These are phyloP conservation scores for Neonectria faginata DNA, from an alignment of 2,329 filamentous ascomycete genomes.

Conservation along the genomic window DNA sequence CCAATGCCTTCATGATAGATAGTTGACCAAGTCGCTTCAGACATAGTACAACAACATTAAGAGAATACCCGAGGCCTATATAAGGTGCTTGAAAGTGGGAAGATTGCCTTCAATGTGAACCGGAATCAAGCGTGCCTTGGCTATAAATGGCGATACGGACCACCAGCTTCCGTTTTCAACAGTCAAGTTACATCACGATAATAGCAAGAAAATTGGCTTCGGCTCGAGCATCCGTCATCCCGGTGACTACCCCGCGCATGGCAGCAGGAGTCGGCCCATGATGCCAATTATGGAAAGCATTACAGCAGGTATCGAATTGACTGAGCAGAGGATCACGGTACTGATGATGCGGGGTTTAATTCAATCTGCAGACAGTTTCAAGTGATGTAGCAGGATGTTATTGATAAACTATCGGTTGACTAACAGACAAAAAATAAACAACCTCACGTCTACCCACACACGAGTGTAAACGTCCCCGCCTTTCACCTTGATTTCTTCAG, in stretches of 20 bases:
- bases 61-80: neutral
- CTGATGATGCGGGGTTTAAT: neutral
- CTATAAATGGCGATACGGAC: conserved; percentile 12
- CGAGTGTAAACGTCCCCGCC: too few species aligned
- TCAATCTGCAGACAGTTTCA: too few species aligned
- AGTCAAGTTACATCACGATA: conserved; percentile 4
- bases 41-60: neutral
- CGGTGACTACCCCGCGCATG: conserved; percentile 1
- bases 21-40: neutral
- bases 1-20: conserved; percentile 22
- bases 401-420: too few species aligned
- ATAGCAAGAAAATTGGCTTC: neutral
- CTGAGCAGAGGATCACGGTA: neutral
- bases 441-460: too few species aligned
- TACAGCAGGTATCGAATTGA: neutral
- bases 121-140: neutral
- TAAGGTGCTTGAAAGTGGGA: neutral
- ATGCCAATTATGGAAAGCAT: neutral
- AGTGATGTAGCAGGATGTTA: too few species aligned
- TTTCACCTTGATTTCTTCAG: too few species aligned
- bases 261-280: neutral
- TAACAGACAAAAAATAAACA: too few species aligned
- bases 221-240: conserved; percentile 1
- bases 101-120: neutral
- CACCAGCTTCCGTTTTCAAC: conserved; percentile 10